Base-by-base conservation (phyloP, 108 stramenopile species). In the Fragilariopsis cylindrus region DNA sequence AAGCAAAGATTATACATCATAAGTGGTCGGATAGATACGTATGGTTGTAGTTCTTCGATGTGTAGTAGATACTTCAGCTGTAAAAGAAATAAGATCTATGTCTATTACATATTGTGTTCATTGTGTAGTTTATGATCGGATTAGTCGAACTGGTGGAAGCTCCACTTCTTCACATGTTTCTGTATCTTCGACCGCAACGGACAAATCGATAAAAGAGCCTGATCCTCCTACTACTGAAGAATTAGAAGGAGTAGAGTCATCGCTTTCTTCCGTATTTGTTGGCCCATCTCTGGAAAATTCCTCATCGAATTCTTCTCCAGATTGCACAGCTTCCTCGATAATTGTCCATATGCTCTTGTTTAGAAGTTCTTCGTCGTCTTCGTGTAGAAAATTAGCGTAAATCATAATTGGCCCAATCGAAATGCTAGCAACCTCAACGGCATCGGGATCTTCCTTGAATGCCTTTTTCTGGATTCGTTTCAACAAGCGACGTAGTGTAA, bases 381-480 rank as follows among this genome's bases (percentile, higher is more conserved):
- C 85, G 54, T 92, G 88, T 9, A 96, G 75, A 69, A 92, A 96
- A 66, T 87, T 90, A 5, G 93, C 93, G 70, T 92, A 96, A 19
- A 96, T 84, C 86, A 96, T 81, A 69, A 82, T 90, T 0, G 86
- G 83, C 6, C 93, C 96, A 50, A 75, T 85, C 0, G 89, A 88
- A 13, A 96, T 57, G 42, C 78, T 88, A 12, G 90, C 74, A 57
- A 96, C 71, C 60, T 86, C 81, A 30, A 90, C 53, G n/a, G 64
- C 49, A 47, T 74, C 65, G 9, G 84, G 77, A 43, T 87, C 80
- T 16, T 70, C 85, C 55, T 65, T 70, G 7, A 42, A 64, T 4
- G 81, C 82, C 57, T 77, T 80, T 77, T 88, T 84, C 57, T 72
- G 77, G 11, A 94, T 48, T 70, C 82, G 79, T 56, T 77, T 49